These are phyloP conservation scores for Aspergillus vadensis DNA, from an alignment of 2,329 filamentous ascomycete genomes.

Conservation along the genomic window DNA sequence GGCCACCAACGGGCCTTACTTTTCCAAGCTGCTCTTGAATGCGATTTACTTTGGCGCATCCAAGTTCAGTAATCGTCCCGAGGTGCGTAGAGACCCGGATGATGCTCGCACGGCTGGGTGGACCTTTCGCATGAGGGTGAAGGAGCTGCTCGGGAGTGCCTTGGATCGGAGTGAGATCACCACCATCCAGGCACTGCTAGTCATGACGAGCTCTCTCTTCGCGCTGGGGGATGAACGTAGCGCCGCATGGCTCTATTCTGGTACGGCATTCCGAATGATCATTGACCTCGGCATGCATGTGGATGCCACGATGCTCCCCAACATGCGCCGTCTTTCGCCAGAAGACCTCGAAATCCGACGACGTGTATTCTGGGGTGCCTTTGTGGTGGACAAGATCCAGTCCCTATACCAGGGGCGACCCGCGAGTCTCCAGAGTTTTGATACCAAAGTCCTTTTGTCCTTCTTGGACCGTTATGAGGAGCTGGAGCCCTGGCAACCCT, in stretches of 20 bases:
- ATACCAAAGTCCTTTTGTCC: constrained; percentile 50
- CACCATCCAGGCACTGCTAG: constrained; percentile 56
- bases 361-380: constrained; percentile 40
- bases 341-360: constrained; percentile 34
- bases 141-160: constrained; percentile 49
- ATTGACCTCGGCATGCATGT: constrained; percentile 56
- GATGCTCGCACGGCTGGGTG: constrained; percentile 54
- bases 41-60: constrained; percentile 52
- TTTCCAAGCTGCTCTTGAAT: constrained; percentile 55
- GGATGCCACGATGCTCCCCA: constrained; percentile 1
- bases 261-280: constrained; percentile 55
- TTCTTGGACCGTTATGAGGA: constrained; percentile 51
- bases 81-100: constrained; percentile 49
- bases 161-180: constrained; percentile 56
- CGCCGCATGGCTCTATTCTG: constrained; percentile 56
- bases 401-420: constrained; percentile 59
- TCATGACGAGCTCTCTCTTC: constrained; percentile 56
- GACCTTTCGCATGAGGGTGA: constrained; percentile 50
- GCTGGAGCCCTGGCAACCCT: constrained; percentile 45
- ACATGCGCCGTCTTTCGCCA: constrained; percentile 22
- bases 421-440: constrained; percentile 46
- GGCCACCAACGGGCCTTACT: constrained; percentile 47
- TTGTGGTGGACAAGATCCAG: constrained; percentile 54
- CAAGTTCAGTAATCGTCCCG: constrained; percentile 51
- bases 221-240: constrained; percentile 54